phyloP scores from a whole-genome alignment of 768 basidiomycete species.

The Mycena chlorophos region DNA sequence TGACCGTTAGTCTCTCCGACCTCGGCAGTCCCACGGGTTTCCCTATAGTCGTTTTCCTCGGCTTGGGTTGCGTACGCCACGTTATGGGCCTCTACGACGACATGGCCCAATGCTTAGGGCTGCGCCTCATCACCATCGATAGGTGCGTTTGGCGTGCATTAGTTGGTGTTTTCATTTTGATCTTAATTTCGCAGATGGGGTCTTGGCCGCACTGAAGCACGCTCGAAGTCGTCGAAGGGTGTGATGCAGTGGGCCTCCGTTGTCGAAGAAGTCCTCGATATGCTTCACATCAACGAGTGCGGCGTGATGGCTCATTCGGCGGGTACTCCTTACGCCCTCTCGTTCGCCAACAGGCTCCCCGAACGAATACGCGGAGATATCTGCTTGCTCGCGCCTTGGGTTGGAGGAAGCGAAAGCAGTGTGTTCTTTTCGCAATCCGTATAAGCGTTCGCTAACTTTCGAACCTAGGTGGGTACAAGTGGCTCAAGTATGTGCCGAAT shows the following conservation, averaged over 20 bases:
- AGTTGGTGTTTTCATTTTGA: slow-evolving; percentile 6
- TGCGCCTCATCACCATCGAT: slow-evolving; percentile 93
- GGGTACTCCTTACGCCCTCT: slow-evolving; percentile 91
- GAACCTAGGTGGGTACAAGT: slow-evolving; percentile 84
- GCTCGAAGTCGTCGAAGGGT: slow-evolving; percentile 68
- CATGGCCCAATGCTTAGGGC: slow-evolving; percentile 83
- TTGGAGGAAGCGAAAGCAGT: slow-evolving; percentile 88
- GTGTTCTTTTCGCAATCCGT: slow-evolving; percentile 32
- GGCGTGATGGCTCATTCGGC: slow-evolving; percentile 95
- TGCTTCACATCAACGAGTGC: slow-evolving; percentile 73
- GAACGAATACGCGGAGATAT: slow-evolving; percentile 80
- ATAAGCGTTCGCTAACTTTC: slow-evolving; percentile 8
- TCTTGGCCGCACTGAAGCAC: slow-evolving; percentile 79
- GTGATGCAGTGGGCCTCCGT: slow-evolving; percentile 89
- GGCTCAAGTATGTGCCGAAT: slow-evolving; percentile 95
- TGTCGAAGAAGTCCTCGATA: slow-evolving; percentile 87
- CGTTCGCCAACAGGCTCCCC: slow-evolving; percentile 75
- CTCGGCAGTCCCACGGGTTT: slow-evolving; percentile 82
- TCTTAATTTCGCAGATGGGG: slow-evolving; percentile 77
- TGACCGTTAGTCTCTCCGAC: slow-evolving; percentile 91
- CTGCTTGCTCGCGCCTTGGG: slow-evolving; percentile 94
- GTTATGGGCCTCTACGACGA: slow-evolving; percentile 96
- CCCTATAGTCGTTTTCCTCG: slow-evolving; percentile 90
- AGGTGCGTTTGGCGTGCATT: slow-evolving; percentile 47
- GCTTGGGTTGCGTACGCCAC: slow-evolving; percentile 91